Conservation (phyloP, 805 yeast genomes). For the Candida coleopterorum region DNA sequence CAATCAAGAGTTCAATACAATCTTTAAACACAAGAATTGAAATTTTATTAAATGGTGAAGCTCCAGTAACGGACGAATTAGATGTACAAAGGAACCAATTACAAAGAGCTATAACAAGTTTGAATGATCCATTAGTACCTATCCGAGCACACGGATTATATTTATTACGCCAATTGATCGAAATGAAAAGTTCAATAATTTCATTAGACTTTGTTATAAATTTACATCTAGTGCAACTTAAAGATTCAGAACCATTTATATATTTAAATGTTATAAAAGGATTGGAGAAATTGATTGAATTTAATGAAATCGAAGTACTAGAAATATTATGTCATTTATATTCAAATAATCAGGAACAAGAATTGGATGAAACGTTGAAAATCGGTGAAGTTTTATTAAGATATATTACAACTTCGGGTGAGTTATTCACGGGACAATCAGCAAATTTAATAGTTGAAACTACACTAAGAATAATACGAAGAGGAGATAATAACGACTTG, state of each 20-base stretch:
- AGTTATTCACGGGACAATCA: slow-evolving; percentile 41
- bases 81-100: slow-evolving; percentile 38
- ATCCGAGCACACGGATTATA: slow-evolving; percentile 82
- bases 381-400: slow-evolving; percentile 78
- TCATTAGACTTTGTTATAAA: slow-evolving; percentile 50
- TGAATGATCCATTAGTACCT: slow-evolving; percentile 79
- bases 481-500: slow-evolving; percentile 22
- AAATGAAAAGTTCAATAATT: slow-evolving; percentile 46
- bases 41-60: slow-evolving; percentile 22
- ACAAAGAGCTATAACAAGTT: slow-evolving; percentile 56
- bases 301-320: slow-evolving; percentile 33
- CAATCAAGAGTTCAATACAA: slow-evolving; percentile 13
- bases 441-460: slow-evolving; percentile 41
- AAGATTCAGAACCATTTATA: slow-evolving; percentile 81
- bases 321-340: slow-evolving; percentile 37
- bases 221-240: slow-evolving; percentile 59
- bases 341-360: slow-evolving; percentile 20
- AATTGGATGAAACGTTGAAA: slow-evolving; percentile 65
- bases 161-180: slow-evolving; percentile 52
- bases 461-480: slow-evolving; percentile 37
- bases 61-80: slow-evolving; percentile 13
- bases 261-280: slow-evolving; percentile 84
- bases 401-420: slow-evolving; percentile 47
- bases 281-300: slow-evolving; percentile 53
- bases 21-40: slow-evolving; percentile 29